Evolutionary conservation across 2,329 filamentous ascomycete genomes (phyloP).

Genomic region (Fusarium chlamydosporum): DNA sequence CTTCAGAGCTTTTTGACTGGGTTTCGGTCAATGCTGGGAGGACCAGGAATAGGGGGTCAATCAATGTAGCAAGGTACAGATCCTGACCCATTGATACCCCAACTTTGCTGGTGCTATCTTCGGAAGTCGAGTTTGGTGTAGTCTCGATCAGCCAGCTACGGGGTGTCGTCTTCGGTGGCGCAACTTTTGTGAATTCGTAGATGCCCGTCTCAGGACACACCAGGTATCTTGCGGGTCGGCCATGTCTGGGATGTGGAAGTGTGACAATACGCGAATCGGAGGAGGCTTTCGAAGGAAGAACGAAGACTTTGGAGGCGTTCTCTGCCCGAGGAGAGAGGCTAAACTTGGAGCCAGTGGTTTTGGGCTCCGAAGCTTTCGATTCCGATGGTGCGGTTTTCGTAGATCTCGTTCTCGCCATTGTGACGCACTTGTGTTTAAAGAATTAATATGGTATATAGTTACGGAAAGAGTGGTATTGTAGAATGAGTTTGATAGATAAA

Average conservation of each 20-base stretch:
- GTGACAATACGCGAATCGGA: slow-evolving; percentile 70
- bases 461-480: background rate
- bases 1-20: slow-evolving; percentile 59
- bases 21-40: slow-evolving; percentile 76
- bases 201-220: slow-evolving; percentile 73
- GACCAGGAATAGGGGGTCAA: slow-evolving; percentile 88
- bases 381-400: slow-evolving; percentile 54
- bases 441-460: slow-evolving; percentile 6
- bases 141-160: slow-evolving; percentile 73
- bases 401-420: slow-evolving; percentile 67
- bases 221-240: slow-evolving; percentile 70
- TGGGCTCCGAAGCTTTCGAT: slow-evolving; percentile 49
- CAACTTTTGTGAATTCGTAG: slow-evolving; percentile 74
- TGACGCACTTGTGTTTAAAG: slow-evolving; percentile 2
- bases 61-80: slow-evolving; percentile 84
- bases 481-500: background rate
- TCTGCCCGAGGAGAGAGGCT: slow-evolving; percentile 57
- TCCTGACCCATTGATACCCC: slow-evolving; percentile 75
- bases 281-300: slow-evolving; percentile 70
- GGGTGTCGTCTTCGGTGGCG: slow-evolving; percentile 66
- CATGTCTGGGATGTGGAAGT: slow-evolving; percentile 71
- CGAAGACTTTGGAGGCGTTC: slow-evolving; percentile 69
- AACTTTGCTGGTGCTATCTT: slow-evolving; percentile 37
- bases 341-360: slow-evolving; percentile 58
- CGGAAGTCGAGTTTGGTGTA: slow-evolving; percentile 19